Evolutionary conservation across 192 early-diverging fungal genomes (phyloP), one percentile per base, ranked within the genome.

Genomic region (Helicostylum pulchrum): DNA sequence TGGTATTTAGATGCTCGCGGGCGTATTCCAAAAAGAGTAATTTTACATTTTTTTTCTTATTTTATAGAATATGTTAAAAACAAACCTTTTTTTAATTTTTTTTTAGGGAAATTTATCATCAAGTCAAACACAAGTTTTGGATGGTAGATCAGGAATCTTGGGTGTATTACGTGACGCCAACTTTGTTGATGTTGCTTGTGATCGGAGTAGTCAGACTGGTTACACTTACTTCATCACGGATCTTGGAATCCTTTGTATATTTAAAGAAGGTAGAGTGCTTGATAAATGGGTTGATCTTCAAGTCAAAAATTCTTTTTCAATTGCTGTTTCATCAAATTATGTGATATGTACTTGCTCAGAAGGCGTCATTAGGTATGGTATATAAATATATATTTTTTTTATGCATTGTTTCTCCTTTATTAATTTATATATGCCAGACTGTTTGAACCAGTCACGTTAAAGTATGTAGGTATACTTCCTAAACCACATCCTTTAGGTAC

Each of bases 231-330:
- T 83, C n/a, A 63, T 93, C 5, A 89, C 90, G 7, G 80, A 84
- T 6, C 82, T 78, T 12, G 91, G 91, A 14, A 77, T 81, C 7
- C 69, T 93, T 19, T 81, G 88, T 43, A 64, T 86, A 31, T 89
- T 93, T 46, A 80, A 83, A 31, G 82, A 87, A 44, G 76, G 70
- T 1, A 69, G 86, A 42, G 70, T 79, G 10, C 73, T 92, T 72
- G 88, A 91, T 59, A 92, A 90, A 69, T 93, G 91, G 91, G 81
- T 92, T n/a, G 81, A 92, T 68, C 71, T 92, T 39, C 86, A 88
- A 76, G 88, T 87, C n/a, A 70, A 67, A 43, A 70, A 74, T 45
- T 88, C 85, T n/a, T 79, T 66, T 34, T 91, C 87, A 23, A 60
- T 94, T 9, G 67, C 75, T 39, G 75, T 90, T 7, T 77, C 80